Evolutionary conservation across 371 early-diverging fungal genomes (phyloP).

Genomic region (Rhizomucor pusillus): DNA sequence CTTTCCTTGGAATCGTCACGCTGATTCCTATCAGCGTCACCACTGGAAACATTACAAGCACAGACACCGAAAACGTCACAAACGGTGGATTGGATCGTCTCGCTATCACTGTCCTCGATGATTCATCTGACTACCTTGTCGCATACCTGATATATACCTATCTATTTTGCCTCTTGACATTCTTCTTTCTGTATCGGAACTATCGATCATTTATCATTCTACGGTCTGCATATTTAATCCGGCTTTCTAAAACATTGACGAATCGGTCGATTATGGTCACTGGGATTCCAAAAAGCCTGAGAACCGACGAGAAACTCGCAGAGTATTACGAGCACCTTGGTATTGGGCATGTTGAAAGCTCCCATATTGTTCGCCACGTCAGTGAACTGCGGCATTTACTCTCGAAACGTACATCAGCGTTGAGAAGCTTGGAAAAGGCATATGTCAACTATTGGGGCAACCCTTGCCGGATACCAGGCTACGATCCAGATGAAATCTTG

Average conservation of each 20-base stretch:
- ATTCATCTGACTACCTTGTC: constrained; percentile 33
- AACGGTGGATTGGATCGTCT: constrained; percentile 17
- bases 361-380: constrained; percentile 55
- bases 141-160: constrained; percentile 58
- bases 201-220: constrained; percentile 46
- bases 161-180: constrained; percentile 48
- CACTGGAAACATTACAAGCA: constrained; percentile 15
- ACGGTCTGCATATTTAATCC: constrained; percentile 46
- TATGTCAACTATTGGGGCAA: constrained; percentile 49
- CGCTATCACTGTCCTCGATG: constrained; percentile 31
- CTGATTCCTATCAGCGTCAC: constrained; percentile 39
- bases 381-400: constrained; percentile 27
- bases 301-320: constrained; percentile 42
- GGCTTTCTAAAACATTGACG: constrained; percentile 33
- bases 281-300: constrained; percentile 45
- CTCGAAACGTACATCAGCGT: constrained; percentile 29
- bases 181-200: constrained; percentile 47
- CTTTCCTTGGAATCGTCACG: constrained; percentile 32
- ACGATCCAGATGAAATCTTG: constrained; percentile 43
- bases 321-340: constrained; percentile 53
- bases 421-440: constrained; percentile 36
- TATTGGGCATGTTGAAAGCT: constrained; percentile 50
- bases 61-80: constrained; percentile 6
- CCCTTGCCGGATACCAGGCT: constrained; percentile 38
- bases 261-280: constrained; percentile 58